These are phyloP conservation scores for Candida sp. DNA, from an alignment of 1,139 yeast genomes.

Conservation along the genomic window DNA sequence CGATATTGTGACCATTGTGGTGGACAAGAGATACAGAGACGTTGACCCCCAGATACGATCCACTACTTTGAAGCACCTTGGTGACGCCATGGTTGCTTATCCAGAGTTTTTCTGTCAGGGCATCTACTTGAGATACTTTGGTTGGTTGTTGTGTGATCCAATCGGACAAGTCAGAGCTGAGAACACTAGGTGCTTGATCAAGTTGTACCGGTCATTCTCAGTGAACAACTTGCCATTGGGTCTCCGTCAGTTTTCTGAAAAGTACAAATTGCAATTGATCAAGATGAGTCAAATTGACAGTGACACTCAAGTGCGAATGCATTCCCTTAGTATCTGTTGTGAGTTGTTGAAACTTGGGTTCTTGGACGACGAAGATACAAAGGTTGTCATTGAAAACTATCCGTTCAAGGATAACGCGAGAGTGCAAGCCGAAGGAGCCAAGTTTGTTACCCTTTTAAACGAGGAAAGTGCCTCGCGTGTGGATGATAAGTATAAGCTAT, in stretches of 20 bases:
- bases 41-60: slow-evolving; percentile 73
- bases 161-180: slow-evolving; percentile 65
- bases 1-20: slow-evolving; percentile 70
- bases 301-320: slow-evolving; percentile 50
- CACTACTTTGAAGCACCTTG: slow-evolving; percentile 65
- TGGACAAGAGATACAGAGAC: slow-evolving; percentile 83
- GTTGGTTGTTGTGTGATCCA: slow-evolving; percentile 84
- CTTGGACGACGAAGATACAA: slow-evolving; percentile 48
- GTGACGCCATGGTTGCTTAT: slow-evolving; percentile 68
- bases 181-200: slow-evolving; percentile 60
- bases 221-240: slow-evolving; percentile 22
- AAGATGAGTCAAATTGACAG: slow-evolving; percentile 52
- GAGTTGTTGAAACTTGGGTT: slow-evolving; percentile 66
- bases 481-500: slow-evolving; percentile 25
- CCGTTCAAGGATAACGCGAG: slow-evolving; percentile 31
- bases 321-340: slow-evolving; percentile 56
- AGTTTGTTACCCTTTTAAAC: slow-evolving; percentile 29
- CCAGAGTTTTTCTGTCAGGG: slow-evolving; percentile 79
- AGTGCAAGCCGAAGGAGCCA: slow-evolving; percentile 35
- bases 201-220: slow-evolving; percentile 41
- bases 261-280: slow-evolving; percentile 66
- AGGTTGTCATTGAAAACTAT: slow-evolving; percentile 7
- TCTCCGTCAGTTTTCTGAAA: slow-evolving; percentile 68
- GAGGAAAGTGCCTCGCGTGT: slow-evolving; percentile 17
- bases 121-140: slow-evolving; percentile 73